Evolutionary conservation across 805 yeast species (phyloP), one percentile per base, ranked within the genome.

Genomic region (Yarrowia sp.): DNA sequence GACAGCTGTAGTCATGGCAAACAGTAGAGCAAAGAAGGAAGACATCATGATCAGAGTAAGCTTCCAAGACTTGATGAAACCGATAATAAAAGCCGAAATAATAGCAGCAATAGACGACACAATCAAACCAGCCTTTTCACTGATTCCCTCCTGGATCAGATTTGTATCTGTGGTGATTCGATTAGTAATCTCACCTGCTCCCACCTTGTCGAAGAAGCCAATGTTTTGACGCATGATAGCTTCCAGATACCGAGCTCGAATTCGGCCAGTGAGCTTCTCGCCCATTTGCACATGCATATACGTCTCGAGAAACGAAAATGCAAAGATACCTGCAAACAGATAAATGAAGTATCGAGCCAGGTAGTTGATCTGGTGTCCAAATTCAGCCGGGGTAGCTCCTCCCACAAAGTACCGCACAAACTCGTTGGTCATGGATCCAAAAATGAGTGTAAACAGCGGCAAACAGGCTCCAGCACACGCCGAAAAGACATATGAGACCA

Each of bases 121-220:
- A 45, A 80, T 79, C 52, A 77, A 73, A 9, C 82, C 81, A 5
- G 78, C 75, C 71, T 80, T 80, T 72, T 80, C 82, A 43, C 80
- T 75, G 71, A 80, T 79, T 36, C 82, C 83, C 48, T 79, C 82
- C 70, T 81, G 83, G 46, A 80, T 77, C 52, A 76, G 70, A 16
- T 76, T 75, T 11, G 82, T 80, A 64, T 80, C 82, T 22, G 79
- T 79, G 40, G 81, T 77, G 72, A 80, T 80, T 15, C 83, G 77
- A 9, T 81, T 78, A 14, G 83, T 79, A 50, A 80, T 79, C 65
- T 79, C 80, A 9, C 83, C 83, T 11, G 82, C 74, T 14, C 83
- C 83, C 8, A 80, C 73, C 56, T 76, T 75, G 71, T 80, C 83
- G 69, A 80, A 81, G 69, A 76, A 81, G n/a, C 79, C 83, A 48